Base-by-base conservation (phyloP, 768 basidiomycete species). In the Neoboletus subvelutipes region DNA sequence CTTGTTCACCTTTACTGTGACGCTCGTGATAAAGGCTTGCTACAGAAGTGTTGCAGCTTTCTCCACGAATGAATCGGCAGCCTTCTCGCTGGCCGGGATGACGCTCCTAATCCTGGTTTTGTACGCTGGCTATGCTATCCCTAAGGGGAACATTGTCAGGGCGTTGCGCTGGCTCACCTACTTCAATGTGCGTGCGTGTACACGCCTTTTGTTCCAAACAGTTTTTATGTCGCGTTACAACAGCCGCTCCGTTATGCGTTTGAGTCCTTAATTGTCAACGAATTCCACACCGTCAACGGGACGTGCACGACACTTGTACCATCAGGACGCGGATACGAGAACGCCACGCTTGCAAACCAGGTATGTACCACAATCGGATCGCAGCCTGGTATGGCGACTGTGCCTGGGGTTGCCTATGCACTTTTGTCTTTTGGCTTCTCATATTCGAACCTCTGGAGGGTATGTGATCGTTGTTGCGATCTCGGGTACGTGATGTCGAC, bases 11-110 rank as follows among this genome's bases (percentile, higher is more conserved):
- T 76, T 83, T 52, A 69, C 75, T 4, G 77, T 83, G 62, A 78
- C 84, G 24, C 50, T 90, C 33, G 75, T 83, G 8, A 87, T 92
- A 84, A 87, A 85, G 66, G 80, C 82, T 0, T 92, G 83, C 78
- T 94, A 90, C 80, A 78, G 91, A 40, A 75, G 75, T 0, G 63
- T 88, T 29, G 83, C 86, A 1, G 83, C 86, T 0, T 75, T 74
- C 15, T 83, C 84, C 64, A 73, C 74, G 37, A 70, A 74, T 18
- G 79, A 81, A 42, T 79, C 85, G 0, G 77, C 80, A 0, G 86
- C 87, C 10, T 54, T 72, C 43, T 65, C 73, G 4, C 40, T 69
- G 1, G 64, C 72, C 0, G 72, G 66, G 5, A 42, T 79, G 54
- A 52, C 70, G 53, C 67, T 76, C 36, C 67, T 80, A 52, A 69